These are phyloP conservation scores for Eutrema heterophyllum DNA, from an alignment of 345 rosid genomes.

Conservation along the genomic window DNA sequence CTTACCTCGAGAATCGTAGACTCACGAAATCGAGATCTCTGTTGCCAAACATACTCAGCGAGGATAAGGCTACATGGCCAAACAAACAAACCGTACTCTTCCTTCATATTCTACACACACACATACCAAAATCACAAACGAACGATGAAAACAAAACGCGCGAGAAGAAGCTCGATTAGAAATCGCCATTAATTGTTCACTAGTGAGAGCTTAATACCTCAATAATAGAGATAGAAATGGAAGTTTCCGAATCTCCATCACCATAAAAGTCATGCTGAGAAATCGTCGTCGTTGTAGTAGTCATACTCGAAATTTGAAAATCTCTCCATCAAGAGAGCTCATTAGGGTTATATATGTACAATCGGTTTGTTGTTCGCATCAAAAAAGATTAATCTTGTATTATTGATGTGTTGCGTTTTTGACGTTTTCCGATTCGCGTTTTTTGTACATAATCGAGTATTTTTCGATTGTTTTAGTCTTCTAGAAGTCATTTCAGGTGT, in stretches of 20 bases:
- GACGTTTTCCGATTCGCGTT: too few species aligned
- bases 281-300: conserved; percentile 39
- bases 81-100: conserved; percentile 80
- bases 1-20: conserved; percentile 49
- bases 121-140: not conserved
- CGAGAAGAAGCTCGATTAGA: not conserved
- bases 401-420: too few species aligned
- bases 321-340: not conserved
- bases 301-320: conserved; percentile 25
- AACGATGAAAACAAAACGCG: not conserved
- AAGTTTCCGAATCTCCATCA: conserved; percentile 35
- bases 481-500: too few species aligned
- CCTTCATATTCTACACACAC: conserved; percentile 62
- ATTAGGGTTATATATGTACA: too few species aligned
- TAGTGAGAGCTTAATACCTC: conserved; percentile 55
- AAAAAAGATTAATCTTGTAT: too few species aligned
- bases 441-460: too few species aligned
- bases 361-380: too few species aligned
- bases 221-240: conserved; percentile 52
- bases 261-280: conserved; percentile 52
- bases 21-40: conserved; percentile 51
- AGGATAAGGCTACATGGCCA: conserved; percentile 88
- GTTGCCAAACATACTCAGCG: conserved; percentile 95
- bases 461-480: too few species aligned
- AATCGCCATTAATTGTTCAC: not conserved